Conservation (phyloP, 768 basidiomycete genomes). For the Boletus subcaerulescens region DNA sequence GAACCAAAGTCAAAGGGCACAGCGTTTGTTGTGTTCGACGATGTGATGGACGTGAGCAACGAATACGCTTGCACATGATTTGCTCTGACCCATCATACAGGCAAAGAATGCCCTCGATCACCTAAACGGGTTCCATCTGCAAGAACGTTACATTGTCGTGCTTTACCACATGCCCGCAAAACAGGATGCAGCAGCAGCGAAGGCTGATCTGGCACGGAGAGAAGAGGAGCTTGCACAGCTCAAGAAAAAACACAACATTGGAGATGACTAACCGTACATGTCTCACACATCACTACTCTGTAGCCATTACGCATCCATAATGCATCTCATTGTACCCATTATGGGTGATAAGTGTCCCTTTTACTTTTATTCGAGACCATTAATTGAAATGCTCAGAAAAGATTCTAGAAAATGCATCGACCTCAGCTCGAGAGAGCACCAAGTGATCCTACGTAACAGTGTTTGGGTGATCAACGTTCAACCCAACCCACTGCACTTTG, state of each 20-base stretch:
- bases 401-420: constrained; percentile 9
- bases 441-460: constrained; percentile 3
- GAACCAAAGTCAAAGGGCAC: constrained; percentile 93
- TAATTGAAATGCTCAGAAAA: constrained; percentile 1
- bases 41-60: constrained; percentile 85
- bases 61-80: background rate
- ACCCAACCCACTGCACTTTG: constrained; percentile 29
- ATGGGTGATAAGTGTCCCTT: constrained; percentile 10
- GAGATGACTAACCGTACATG: constrained; percentile 54
- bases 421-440: background rate
- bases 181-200: constrained; percentile 89
- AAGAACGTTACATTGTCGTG: constrained; percentile 98
- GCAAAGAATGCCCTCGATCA: constrained; percentile 97
- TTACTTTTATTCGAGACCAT: constrained; percentile 4
- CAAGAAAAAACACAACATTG: constrained; percentile 85
- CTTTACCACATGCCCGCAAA: constrained; percentile 98
- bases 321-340: background rate
- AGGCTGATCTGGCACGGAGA: constrained; percentile 85
- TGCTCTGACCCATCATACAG: constrained; percentile 39
- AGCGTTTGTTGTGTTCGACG: constrained; percentile 94
- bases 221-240: constrained; percentile 87
- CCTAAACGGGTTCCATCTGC: constrained; percentile 95
- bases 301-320: constrained; percentile 3
- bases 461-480: constrained; percentile 21
- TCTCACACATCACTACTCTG: constrained; percentile 10